These are phyloP conservation scores for Rhododendron ovatum DNA, from an alignment of 148 eudicot genomes.

Conservation along the genomic window DNA sequence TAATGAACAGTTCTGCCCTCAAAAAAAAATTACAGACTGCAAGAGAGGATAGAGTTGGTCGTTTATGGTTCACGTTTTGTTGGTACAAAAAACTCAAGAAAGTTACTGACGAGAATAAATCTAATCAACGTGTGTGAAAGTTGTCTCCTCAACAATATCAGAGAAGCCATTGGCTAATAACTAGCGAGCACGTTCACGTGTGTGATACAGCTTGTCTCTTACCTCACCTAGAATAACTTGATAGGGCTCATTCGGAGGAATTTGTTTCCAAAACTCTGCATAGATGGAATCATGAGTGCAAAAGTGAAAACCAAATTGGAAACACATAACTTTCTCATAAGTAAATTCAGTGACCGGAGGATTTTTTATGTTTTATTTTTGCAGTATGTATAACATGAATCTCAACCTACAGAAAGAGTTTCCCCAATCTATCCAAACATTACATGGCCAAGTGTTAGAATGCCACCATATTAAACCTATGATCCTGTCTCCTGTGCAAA, in stretches of 20 bases:
- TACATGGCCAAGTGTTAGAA: background rate
- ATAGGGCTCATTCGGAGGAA: slow-evolving; percentile 87
- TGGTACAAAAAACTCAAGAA: background rate
- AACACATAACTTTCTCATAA: background rate
- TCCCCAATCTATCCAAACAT: background rate
- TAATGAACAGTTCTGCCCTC: background rate
- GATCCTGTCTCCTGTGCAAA: background rate
- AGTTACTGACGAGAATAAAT: slow-evolving; percentile 23
- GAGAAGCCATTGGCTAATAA: slow-evolving; percentile 69
- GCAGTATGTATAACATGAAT: background rate
- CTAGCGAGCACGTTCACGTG: slow-evolving; percentile 89
- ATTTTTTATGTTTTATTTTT: no score
- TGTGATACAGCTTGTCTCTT: slow-evolving; percentile 81
- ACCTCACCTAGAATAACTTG: slow-evolving; percentile 93
- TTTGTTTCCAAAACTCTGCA: slow-evolving; percentile 92
- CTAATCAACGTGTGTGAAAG: slow-evolving; percentile 73
- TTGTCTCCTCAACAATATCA: slow-evolving; percentile 77
- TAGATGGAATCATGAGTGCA: slow-evolving; percentile 13
- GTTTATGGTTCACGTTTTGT: background rate
- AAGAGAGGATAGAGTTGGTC: background rate
- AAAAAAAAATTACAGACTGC: background rate
- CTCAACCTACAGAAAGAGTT: background rate
- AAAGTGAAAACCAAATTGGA: background rate
- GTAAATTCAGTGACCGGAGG: background rate
- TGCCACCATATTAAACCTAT: background rate